A percentile compares a stretch with the other conserved stretches of the same genome.
These are phyloP conservation scores for Thermomucor indicae-seudaticae DNA, from an alignment of 371 early-diverging fungal species.

Conservation along the genomic window DNA sequence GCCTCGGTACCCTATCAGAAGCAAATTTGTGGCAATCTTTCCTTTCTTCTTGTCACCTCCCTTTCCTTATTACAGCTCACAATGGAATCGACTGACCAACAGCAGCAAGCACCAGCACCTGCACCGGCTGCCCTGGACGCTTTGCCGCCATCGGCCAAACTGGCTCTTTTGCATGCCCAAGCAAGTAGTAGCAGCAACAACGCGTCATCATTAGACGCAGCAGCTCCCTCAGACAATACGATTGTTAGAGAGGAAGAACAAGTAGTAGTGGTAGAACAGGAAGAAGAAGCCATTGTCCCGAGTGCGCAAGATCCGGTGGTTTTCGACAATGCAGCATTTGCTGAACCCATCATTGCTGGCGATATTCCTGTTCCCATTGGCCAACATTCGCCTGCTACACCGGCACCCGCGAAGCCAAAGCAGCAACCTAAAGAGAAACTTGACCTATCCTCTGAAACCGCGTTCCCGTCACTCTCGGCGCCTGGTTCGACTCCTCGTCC, in stretches of 20 bases:
- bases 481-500: slow-evolving; percentile 40
- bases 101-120: too few relatives aligned
- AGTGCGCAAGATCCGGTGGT: slow-evolving; percentile 43
- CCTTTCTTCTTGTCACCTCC: background rate
- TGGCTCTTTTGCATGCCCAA: slow-evolving; percentile 45
- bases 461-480: slow-evolving; percentile 70
- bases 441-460: slow-evolving; percentile 62
- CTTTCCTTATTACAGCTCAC: slow-evolving; percentile 1
- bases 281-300: slow-evolving; percentile 33
- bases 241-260: too few relatives aligned
- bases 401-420: slow-evolving; percentile 17
- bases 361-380: slow-evolving; percentile 41
- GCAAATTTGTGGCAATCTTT: background rate
- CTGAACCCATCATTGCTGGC: slow-evolving; percentile 45
- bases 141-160: slow-evolving; percentile 44
- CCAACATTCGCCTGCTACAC: slow-evolving; percentile 17
- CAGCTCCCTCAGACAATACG: too few relatives aligned
- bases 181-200: slow-evolving; percentile 13
- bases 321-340: slow-evolving; percentile 25
- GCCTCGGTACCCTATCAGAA: background rate
- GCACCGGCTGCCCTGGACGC: slow-evolving; percentile 24
- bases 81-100: slow-evolving; percentile 21
- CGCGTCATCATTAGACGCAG: background rate
- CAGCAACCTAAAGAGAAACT: slow-evolving; percentile 24
- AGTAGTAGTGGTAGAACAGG: slow-evolving; percentile 2